phyloP scores from a whole-genome alignment of 371 early-diverging fungal species.

The Circinella umbellata region DNA sequence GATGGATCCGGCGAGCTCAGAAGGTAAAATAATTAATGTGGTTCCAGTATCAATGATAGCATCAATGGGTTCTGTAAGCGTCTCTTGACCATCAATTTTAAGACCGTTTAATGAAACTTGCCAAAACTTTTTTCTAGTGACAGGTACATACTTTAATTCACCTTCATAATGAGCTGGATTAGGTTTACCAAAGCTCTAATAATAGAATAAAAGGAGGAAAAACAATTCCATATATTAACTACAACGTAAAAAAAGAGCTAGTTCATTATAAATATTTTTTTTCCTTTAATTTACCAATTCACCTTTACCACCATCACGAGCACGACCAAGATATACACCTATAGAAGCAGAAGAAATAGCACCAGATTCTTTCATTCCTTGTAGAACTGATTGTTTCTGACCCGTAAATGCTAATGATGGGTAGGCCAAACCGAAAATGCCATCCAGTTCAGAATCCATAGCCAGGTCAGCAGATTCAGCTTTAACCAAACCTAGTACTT shows the following conservation, averaged over 20 bases:
- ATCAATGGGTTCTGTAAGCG: constrained; percentile 16
- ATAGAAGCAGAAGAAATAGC: constrained; percentile 33
- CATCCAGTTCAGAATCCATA: constrained; percentile 51
- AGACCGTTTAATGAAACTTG: constrained; percentile 50
- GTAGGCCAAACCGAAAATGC: constrained; percentile 62
- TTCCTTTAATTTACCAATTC: constrained; percentile 40
- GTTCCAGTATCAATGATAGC: constrained; percentile 52
- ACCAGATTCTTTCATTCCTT: constrained; percentile 29
- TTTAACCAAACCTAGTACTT: constrained; percentile 41
- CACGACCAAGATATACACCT: constrained; percentile 40
- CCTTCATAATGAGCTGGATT: constrained; percentile 47
- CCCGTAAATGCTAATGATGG: constrained; percentile 44
- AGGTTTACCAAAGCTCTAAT: constrained; percentile 41
- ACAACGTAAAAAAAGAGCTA: too few relatives aligned
- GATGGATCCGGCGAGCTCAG: constrained; percentile 35
- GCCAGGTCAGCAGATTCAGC: constrained; percentile 34
- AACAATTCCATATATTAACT: background rate
- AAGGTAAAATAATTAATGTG: constrained; percentile 33
- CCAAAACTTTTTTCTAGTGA: constrained; percentile 52
- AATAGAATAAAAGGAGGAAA: background rate
- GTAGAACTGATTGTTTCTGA: constrained; percentile 27
- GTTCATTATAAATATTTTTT: too few relatives aligned
- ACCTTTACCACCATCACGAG: constrained; percentile 39
- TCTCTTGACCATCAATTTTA: constrained; percentile 30
- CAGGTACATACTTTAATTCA: constrained; percentile 45